These are phyloP conservation scores for Alternaria rosae DNA, from an alignment of 2,329 filamentous ascomycete species.

Conservation along the genomic window DNA sequence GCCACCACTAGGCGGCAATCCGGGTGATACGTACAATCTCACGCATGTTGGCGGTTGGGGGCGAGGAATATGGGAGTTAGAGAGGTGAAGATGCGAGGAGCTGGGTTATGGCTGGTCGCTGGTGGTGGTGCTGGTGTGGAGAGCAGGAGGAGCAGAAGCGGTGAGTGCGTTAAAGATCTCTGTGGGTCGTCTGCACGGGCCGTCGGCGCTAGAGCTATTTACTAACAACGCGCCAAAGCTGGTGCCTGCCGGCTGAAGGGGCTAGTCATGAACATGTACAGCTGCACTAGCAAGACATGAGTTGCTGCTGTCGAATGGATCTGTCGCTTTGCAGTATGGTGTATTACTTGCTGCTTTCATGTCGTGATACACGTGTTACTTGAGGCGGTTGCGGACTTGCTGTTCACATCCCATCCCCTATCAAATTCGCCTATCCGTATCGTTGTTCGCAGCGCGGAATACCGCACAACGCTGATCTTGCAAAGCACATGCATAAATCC, in stretches of 20 bases:
- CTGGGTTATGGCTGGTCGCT: conserved; percentile 37
- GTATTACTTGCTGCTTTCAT: not conserved
- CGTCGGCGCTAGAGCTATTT: conserved; percentile 30
- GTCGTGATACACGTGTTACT: not conserved
- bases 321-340: not conserved
- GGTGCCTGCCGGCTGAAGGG: not conserved
- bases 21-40: conserved; percentile 67
- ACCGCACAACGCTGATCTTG: conserved; percentile 1
- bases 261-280: not conserved
- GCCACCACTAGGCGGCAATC: conserved; percentile 50
- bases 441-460: not conserved
- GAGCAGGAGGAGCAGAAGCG: conserved; percentile 39
- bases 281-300: not conserved
- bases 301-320: not conserved
- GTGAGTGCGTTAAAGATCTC: conserved; percentile 35
- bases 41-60: conserved; percentile 63
- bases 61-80: conserved; percentile 31
- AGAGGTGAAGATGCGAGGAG: conserved; percentile 43
- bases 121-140: conserved; percentile 43
- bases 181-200: conserved; percentile 34
- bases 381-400: not conserved
- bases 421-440: not conserved
- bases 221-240: conserved; percentile 27
- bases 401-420: not conserved
- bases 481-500: conserved; percentile 1